Evolutionary conservation across 2,329 filamentous ascomycete genomes (phyloP).

Genomic region (Aspergillus fumigatiaffinis): DNA sequence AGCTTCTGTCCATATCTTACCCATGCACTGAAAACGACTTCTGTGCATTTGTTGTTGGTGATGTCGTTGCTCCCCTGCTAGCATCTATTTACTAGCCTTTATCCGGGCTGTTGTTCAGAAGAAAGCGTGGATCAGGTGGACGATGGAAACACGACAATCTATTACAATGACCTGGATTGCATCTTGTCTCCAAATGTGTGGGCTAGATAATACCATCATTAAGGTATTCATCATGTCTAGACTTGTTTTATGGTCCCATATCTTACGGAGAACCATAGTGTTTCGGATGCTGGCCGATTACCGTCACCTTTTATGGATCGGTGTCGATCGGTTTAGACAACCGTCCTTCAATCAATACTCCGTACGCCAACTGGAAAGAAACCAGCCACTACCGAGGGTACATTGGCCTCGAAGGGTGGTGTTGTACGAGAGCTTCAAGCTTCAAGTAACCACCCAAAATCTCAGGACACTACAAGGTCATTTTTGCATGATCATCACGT

Average conservation of each 20-base stretch:
- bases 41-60: neutral
- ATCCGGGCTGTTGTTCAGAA: neutral
- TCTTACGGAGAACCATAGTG: neutral
- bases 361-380: neutral
- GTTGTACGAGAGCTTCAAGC: no score
- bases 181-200: slow-evolving; percentile 1
- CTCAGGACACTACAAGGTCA: neutral
- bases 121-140: neutral
- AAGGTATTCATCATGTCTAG: neutral
- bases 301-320: slow-evolving; percentile 3
- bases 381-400: no score
- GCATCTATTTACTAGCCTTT: neutral
- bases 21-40: neutral
- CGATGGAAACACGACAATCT: no score
- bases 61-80: neutral
- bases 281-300: slow-evolving; percentile 17
- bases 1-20: no score
- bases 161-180: no score
- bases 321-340: slow-evolving; percentile 11
- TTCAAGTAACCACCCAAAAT: neutral
- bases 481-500: neutral
- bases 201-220: neutral
- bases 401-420: no score
- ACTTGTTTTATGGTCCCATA: neutral
- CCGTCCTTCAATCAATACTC: neutral